Conservation (phyloP, 2,329 filamentous ascomycete species). For the Ophiostoma sp. region DNA sequence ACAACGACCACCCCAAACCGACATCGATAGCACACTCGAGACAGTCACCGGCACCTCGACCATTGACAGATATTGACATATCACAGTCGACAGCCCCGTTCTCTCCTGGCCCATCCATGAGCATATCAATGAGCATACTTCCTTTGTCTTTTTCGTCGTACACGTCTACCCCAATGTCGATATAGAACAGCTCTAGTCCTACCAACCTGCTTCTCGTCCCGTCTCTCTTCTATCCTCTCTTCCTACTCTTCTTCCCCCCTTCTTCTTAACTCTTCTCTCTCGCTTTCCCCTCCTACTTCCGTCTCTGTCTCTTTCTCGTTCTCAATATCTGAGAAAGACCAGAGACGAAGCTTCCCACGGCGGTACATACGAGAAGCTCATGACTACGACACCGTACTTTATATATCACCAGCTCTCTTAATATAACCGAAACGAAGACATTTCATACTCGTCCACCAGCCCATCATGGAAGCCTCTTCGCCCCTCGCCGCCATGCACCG, state of each 20-base stretch:
- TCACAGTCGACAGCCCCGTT: not conserved
- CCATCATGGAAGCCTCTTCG: slow-evolving; percentile 82
- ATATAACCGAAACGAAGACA: not conserved
- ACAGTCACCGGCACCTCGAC: not conserved
- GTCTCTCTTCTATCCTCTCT: not conserved
- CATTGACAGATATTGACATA: not conserved
- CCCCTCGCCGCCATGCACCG: slow-evolving; percentile 90
- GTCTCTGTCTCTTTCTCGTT: not conserved
- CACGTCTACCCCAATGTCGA: slow-evolving; percentile 10
- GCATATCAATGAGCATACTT: slow-evolving; percentile 13
- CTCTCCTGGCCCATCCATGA: not conserved
- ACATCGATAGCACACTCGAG: not conserved
- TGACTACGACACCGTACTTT: slow-evolving; percentile 13
- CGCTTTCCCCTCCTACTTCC: not conserved
- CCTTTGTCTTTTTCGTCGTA: slow-evolving; percentile 4
- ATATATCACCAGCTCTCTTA: slow-evolving; percentile 10
- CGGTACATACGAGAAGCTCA: not conserved
- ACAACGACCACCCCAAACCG: too few relatives aligned
- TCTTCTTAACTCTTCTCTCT: not conserved
- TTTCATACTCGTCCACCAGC: not conserved
- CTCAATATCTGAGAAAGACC: not conserved
- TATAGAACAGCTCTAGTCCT: slow-evolving; percentile 18
- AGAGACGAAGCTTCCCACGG: not conserved
- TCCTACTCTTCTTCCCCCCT: not conserved
- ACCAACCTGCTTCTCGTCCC: slow-evolving; percentile 12